These are phyloP conservation scores for Chalaropsis thielavioides DNA, from an alignment of 2,329 filamentous ascomycete species.

Conservation along the genomic window DNA sequence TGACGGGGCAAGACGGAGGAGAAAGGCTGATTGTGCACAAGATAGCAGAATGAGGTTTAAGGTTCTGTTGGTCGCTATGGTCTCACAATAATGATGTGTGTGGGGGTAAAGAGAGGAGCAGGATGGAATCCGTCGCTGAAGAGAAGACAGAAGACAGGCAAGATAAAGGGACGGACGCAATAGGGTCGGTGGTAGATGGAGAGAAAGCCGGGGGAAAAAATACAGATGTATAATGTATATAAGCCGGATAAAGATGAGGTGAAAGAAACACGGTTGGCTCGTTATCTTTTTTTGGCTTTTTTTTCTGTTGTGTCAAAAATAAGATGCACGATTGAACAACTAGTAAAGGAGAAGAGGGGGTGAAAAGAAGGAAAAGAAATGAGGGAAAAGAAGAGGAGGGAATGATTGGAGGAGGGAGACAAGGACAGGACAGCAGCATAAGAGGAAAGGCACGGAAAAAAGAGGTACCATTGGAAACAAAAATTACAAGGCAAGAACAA, in stretches of 20 bases:
- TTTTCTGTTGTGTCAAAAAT: not conserved
- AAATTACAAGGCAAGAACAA: not conserved
- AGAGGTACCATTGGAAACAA: not conserved
- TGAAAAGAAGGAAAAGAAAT: not conserved
- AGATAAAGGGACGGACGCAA: not conserved
- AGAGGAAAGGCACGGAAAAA: not conserved
- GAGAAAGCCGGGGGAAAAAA: not conserved
- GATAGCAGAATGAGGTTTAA: not conserved
- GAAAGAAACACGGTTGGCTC: not conserved
- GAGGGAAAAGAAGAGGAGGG: not conserved
- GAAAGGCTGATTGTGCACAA: not conserved
- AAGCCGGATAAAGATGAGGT: not conserved
- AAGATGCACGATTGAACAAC: not conserved
- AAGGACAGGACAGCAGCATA: not conserved
- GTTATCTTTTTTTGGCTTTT: not conserved
- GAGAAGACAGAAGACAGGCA: not conserved
- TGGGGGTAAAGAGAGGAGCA: not conserved
- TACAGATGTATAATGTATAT: not conserved
- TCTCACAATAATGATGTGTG: not conserved
- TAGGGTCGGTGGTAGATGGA: not conserved
- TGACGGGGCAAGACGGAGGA: not conserved
- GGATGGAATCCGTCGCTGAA: not conserved
- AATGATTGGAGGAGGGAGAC: not conserved
- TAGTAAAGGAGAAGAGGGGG: not conserved
- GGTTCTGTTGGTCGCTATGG: not conserved